Evolutionary conservation across 257 asterid genomes (phyloP), one percentile per base, ranked within the genome.

Genomic region (Salvia hispanica): DNA sequence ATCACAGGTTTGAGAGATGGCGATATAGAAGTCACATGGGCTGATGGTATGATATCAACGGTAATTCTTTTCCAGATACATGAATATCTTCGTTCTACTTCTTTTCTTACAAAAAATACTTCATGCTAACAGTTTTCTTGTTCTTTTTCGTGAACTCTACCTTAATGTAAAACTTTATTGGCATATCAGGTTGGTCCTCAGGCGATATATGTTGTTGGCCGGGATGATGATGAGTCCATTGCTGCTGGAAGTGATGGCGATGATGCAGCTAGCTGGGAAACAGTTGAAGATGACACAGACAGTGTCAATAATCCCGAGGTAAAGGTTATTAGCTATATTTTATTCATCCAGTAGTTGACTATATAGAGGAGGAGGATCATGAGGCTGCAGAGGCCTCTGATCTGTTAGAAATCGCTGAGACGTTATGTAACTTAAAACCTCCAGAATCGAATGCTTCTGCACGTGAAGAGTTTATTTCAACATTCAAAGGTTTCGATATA

Each of bases 211-310:
- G 99, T 95, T 72, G 99, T 95, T 62, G 98, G 92, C 74, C 96
- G 97, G 36, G 99, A 95, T 81, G 99, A 91, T 64, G 98, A 95
- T 71, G 97, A 91, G 63, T 91, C 99, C 53, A 55, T 88, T 46
- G 92, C 88, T 51, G 90, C 72, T 70, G 98, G 96, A 79, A 94
- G 96, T 81, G 87, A 87, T 62, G 86, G 73, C 63, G 91, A 90
- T 72, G 99, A 81, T 79, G 96, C 88, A 9, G 96, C 91, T 64
- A 95, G 99, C 89, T 95, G 99, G 99, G 99, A 95, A 86, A 95
- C 99, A 64, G 88, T 95, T 78, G 98, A 91, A 48, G 98, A 91
- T 78, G 86, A 87, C 66, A 47, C 69, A 69, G 89, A 86, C 64
- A 65, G 69, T 79, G 80, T 74, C 62, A 84, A 79, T 51, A 74